Conservation (phyloP, 148 eudicot species). For the Dianthus caryophyllus region DNA sequence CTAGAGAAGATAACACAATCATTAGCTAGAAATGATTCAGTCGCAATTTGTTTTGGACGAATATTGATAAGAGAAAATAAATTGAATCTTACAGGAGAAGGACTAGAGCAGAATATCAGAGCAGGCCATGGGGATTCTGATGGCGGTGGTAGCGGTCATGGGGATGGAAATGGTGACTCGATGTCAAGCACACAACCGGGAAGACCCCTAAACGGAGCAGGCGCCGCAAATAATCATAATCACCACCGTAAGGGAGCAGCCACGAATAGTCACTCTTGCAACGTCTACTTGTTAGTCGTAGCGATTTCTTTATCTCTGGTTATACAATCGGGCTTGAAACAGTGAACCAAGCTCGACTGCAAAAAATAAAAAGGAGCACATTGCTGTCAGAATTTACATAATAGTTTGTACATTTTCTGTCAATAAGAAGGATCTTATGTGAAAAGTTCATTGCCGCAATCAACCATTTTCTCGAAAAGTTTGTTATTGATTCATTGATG, state of each 20-base stretch:
- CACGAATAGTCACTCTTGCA: constrained; percentile 6
- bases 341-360: constrained; percentile 1
- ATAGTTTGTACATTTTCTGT: not conserved
- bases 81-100: constrained; percentile 6
- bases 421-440: constrained; percentile 9
- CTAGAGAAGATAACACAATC: too few relatives aligned
- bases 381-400: not conserved
- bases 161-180: constrained; percentile 13
- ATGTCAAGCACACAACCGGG: constrained; percentile 13
- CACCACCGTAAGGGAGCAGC: constrained; percentile 20
- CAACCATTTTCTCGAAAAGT: not conserved
- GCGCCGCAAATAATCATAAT: constrained; percentile 10
- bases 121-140: constrained; percentile 8
- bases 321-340: constrained; percentile 8
- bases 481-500: not conserved
- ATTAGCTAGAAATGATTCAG: too few relatives aligned
- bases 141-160: constrained; percentile 12
- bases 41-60: too few relatives aligned
- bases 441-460: not conserved
- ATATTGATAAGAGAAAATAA: not conserved
- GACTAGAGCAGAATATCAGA: constrained; percentile 15
- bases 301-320: constrained; percentile 11
- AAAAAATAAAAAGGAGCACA: not conserved
- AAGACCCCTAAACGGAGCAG: constrained; percentile 26
- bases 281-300: constrained; percentile 8